Evolutionary conservation across 2,329 filamentous ascomycete species (phyloP).

Genomic region (Sphaerulina vaccinii): DNA sequence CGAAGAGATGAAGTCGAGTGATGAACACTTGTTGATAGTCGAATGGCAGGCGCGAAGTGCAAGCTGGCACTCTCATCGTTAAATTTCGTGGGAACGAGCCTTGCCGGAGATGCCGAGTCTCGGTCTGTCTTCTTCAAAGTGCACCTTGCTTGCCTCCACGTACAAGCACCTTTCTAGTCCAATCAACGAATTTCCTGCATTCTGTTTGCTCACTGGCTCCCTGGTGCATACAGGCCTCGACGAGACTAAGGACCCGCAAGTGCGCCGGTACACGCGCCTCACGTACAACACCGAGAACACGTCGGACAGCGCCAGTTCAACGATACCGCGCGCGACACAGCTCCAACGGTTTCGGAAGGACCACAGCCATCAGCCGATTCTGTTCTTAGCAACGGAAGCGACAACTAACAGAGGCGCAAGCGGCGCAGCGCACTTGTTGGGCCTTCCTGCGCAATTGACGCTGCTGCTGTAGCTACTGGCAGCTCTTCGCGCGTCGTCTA

Average conservation of each 20-base stretch:
- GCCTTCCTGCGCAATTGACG: background rate
- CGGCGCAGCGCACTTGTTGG: conserved; percentile 6
- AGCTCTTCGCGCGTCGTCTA: background rate
- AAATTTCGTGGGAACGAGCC: too few relatives aligned
- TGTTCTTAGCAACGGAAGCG: background rate
- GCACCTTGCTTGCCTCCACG: background rate
- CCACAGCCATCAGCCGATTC: background rate
- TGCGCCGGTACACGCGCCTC: conserved; percentile 10
- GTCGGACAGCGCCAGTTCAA: background rate
- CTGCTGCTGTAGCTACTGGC: background rate
- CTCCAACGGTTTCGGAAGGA: background rate
- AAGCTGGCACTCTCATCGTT: background rate
- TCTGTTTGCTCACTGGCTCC: conserved; percentile 9
- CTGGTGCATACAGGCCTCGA: conserved; percentile 6
- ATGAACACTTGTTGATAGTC: background rate
- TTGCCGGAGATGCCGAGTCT: too few relatives aligned
- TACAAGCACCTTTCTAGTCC: background rate
- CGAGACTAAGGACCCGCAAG: conserved; percentile 6
- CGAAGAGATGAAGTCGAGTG: conserved; percentile 14
- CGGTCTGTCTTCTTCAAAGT: background rate
- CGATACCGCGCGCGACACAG: conserved; percentile 4
- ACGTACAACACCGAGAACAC: conserved; percentile 8
- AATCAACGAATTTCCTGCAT: background rate
- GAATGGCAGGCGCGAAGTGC: conserved; percentile 2
- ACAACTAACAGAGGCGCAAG: background rate